Evolutionary conservation across 2,329 filamentous ascomycete genomes (phyloP).

Genomic region (Magnaporthiopsis incrustans): DNA sequence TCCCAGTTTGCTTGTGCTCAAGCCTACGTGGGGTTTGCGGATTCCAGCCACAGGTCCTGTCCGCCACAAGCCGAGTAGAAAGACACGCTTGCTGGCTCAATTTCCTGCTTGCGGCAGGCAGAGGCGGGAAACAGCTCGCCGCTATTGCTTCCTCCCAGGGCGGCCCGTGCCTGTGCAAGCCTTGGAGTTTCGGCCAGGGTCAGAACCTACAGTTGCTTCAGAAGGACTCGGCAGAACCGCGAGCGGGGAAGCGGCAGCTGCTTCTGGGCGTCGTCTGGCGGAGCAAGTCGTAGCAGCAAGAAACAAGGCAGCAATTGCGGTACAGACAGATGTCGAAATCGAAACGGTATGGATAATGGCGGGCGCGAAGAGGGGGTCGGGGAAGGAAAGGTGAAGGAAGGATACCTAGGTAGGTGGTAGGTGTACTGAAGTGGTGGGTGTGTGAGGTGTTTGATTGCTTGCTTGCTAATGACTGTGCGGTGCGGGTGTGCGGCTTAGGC

Average conservation of each 20-base stretch:
- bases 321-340: not conserved
- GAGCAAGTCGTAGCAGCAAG: not conserved
- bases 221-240: not conserved
- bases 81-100: not conserved
- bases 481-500: not conserved
- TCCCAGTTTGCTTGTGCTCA: not conserved
- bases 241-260: not conserved
- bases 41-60: not conserved
- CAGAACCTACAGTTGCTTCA: not conserved
- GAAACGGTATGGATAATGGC: not conserved
- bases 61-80: not conserved
- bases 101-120: not conserved
- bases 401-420: not conserved
- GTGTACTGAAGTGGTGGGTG: not conserved
- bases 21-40: not conserved
- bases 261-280: not conserved
- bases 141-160: not conserved
- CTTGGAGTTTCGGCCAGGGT: not conserved
- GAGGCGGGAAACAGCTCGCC: not conserved
- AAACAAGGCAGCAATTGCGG: not conserved
- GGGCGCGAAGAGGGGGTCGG: too few species aligned
- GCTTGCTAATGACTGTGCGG: constrained; percentile 6
- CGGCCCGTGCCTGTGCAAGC: not conserved
- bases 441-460: constrained; percentile 4
- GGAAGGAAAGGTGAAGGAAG: not conserved